A percentile compares a stretch with the other conserved stretches of the same genome.
phyloP scores from a whole-genome alignment of 768 basidiomycete species.

The Coprinopsis marcescibilis region DNA sequence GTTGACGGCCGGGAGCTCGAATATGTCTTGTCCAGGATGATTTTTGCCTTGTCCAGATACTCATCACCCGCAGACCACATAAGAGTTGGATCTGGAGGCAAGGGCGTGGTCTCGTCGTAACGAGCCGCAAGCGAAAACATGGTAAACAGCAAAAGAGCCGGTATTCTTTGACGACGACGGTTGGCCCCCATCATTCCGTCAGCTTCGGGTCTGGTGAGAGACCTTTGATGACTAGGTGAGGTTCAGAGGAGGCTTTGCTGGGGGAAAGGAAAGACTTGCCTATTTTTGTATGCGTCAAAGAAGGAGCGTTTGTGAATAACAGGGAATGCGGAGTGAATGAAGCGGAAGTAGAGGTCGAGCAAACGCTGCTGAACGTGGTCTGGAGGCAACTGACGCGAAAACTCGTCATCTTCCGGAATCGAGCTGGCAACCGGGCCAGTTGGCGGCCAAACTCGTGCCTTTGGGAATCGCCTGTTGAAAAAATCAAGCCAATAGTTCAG shows the following conservation, averaged over 20 bases:
- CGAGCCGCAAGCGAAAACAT: slow-evolving; percentile 84
- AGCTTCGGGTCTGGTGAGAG: background rate
- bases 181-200: background rate
- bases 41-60: slow-evolving; percentile 63
- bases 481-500: slow-evolving; percentile 1
- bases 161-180: slow-evolving; percentile 40
- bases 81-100: slow-evolving; percentile 39
- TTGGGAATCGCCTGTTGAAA: slow-evolving; percentile 66
- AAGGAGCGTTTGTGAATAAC: slow-evolving; percentile 70
- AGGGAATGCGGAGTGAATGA: slow-evolving; percentile 77
- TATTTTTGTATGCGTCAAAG: slow-evolving; percentile 46
- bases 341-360: slow-evolving; percentile 71
- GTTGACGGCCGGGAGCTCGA: slow-evolving; percentile 69
- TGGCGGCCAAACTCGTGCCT: slow-evolving; percentile 86
- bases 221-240: background rate
- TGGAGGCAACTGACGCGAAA: slow-evolving; percentile 47
- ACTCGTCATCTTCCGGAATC: slow-evolving; percentile 30
- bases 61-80: slow-evolving; percentile 83
- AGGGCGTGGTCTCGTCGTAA: slow-evolving; percentile 36
- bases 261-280: slow-evolving; percentile 21
- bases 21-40: slow-evolving; percentile 59
- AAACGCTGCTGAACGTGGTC: slow-evolving; percentile 58
- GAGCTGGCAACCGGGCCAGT: slow-evolving; percentile 28
- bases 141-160: slow-evolving; percentile 67
- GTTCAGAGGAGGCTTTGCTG: background rate